These are phyloP conservation scores for Phytophthora sojae DNA, from an alignment of 352 stramenopile species.

Conservation along the genomic window DNA sequence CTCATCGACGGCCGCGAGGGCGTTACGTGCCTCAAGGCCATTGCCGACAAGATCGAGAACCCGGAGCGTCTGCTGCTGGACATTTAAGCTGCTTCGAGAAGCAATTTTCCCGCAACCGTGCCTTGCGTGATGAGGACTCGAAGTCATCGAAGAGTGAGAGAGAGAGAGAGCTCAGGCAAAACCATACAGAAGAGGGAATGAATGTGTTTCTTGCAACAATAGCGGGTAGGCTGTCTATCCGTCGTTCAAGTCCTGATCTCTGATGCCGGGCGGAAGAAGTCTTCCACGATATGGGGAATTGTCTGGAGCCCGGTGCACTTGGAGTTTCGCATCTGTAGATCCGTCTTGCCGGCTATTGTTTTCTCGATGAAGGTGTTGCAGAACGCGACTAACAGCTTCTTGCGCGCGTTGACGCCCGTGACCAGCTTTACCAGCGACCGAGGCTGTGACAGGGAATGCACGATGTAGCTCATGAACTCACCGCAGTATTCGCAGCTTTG, in stretches of 20 bases:
- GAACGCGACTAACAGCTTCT: conserved; percentile 44
- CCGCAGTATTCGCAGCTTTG: conserved; percentile 46
- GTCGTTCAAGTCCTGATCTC: background rate
- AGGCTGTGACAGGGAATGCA: conserved; percentile 49
- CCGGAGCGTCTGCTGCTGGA: conserved; percentile 96
- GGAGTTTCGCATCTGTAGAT: conserved; percentile 19
- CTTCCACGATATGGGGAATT: conserved; percentile 45
- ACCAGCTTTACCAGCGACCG: conserved; percentile 43
- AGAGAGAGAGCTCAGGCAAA: conserved; percentile 5
- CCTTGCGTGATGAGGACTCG: conserved; percentile 4
- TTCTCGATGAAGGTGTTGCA: conserved; percentile 49
- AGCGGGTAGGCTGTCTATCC: background rate
- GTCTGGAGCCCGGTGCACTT: conserved; percentile 32
- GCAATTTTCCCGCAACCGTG: background rate
- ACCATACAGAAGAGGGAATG: conserved; percentile 20
- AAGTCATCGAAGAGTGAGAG: conserved; percentile 1
- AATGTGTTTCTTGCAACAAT: conserved; percentile 19
- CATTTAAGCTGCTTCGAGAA: conserved; percentile 74
- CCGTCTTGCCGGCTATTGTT: conserved; percentile 29
- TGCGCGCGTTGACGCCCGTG: conserved; percentile 39
- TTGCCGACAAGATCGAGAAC: conserved; percentile 98
- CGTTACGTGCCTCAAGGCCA: conserved; percentile 98
- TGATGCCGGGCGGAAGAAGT: conserved; percentile 36
- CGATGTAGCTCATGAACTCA: conserved; percentile 57
- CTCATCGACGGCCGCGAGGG: conserved; percentile 98